phyloP scores from a whole-genome alignment of 495 filamentous ascomycete genomes.

The Talaromyces adpressus region DNA sequence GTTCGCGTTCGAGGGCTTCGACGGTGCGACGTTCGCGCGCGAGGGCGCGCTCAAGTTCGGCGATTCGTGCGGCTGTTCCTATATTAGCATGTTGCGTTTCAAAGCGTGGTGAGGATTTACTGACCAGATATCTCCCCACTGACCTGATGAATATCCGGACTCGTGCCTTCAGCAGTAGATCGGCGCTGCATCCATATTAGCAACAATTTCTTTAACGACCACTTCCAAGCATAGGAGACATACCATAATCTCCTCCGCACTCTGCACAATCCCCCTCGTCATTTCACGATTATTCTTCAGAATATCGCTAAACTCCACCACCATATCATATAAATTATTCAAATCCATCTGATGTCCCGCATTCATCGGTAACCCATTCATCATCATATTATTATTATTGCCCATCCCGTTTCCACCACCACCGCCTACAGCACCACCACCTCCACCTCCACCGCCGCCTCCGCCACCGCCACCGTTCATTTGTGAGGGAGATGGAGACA shows the following conservation, averaged over 20 bases:
- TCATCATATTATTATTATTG: conserved; percentile 23
- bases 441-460: conserved; percentile 23
- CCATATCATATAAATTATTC: conserved; percentile 76
- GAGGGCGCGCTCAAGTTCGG: conserved; percentile 46
- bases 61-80: conserved; percentile 36
- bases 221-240: conserved; percentile 11
- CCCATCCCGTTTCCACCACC: neutral
- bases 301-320: conserved; percentile 70
- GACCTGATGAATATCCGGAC: conserved; percentile 36
- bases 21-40: conserved; percentile 40
- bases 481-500: conserved; percentile 32
- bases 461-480: conserved; percentile 48
- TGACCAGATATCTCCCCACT: conserved; percentile 42
- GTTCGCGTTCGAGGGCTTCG: conserved; percentile 41
- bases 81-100: conserved; percentile 1
- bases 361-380: conserved; percentile 54
- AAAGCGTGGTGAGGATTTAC: neutral
- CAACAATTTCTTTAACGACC: neutral
- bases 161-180: conserved; percentile 36
- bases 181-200: conserved; percentile 23
- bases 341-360: conserved; percentile 84
- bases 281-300: conserved; percentile 71
- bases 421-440: neutral
- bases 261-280: conserved; percentile 64
- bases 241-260: conserved; percentile 56